Percentiles rank a stretch among this genome's conserved stretches.
phyloP scores from a whole-genome alignment of 441 rosid genomes.

The Croton setiger region DNA sequence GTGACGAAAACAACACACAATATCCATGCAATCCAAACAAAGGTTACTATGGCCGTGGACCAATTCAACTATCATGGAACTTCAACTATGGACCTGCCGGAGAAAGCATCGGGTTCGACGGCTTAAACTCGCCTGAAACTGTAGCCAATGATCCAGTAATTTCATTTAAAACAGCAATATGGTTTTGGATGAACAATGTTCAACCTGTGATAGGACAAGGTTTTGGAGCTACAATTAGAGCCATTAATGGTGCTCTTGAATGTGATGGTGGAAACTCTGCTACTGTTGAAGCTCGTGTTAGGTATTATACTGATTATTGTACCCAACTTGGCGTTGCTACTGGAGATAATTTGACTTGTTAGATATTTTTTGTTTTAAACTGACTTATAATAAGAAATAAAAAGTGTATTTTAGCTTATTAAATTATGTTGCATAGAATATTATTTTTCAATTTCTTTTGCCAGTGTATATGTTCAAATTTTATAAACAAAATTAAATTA shows the following conservation, averaged over 20 bases:
- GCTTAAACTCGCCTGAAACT: conserved; percentile 32
- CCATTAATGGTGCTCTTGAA: conserved; percentile 38
- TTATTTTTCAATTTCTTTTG: too few relatives aligned
- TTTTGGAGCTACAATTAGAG: conserved; percentile 43
- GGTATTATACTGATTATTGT: conserved; percentile 38
- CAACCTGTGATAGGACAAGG: conserved; percentile 34
- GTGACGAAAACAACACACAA: conserved; percentile 32
- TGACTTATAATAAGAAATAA: too few relatives aligned
- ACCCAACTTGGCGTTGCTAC: conserved; percentile 33
- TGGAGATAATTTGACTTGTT: conserved; percentile 30
- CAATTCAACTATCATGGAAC: conserved; percentile 64
- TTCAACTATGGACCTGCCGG: conserved; percentile 40
- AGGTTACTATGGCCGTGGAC: conserved; percentile 58
- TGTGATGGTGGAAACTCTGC: conserved; percentile 29
- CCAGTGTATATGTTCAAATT: too few relatives aligned
- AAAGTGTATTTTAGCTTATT: too few relatives aligned
- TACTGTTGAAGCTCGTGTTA: conserved; percentile 29
- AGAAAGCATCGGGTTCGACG: conserved; percentile 44
- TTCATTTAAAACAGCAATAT: conserved; percentile 42
- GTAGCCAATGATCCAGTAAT: conserved; percentile 36
- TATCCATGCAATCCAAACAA: conserved; percentile 56
- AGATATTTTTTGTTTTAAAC: neutral
- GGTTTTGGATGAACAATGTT: conserved; percentile 50
- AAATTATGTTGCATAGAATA: neutral
- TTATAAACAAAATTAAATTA: too few relatives aligned